These are phyloP conservation scores for Cudoniella acicularis DNA, from an alignment of 495 filamentous ascomycete genomes.

Conservation along the genomic window DNA sequence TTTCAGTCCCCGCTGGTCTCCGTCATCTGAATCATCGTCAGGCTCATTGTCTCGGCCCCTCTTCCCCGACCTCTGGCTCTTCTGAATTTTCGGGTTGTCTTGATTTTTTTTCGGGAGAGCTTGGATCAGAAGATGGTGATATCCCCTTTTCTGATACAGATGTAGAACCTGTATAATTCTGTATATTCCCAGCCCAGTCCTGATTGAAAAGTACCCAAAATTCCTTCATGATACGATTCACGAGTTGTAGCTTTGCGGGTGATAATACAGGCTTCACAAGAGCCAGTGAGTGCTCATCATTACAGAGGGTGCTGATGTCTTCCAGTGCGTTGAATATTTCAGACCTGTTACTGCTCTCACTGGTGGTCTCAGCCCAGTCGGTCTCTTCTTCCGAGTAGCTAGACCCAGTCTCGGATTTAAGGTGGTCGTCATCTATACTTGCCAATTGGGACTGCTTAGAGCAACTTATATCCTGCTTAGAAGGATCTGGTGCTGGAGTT, in stretches of 20 bases:
- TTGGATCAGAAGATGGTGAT: background rate
- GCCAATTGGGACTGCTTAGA: too few species aligned
- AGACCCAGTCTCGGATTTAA: conserved; percentile 23
- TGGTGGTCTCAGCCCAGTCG: background rate
- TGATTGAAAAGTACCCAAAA: conserved; percentile 17
- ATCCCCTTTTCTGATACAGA: background rate
- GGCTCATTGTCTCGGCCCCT: conserved; percentile 39
- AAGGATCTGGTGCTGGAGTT: too few species aligned
- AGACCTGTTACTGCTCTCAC: too few species aligned
- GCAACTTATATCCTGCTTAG: too few species aligned
- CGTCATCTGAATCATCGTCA: conserved; percentile 42
- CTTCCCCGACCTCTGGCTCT: background rate
- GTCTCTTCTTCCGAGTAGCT: conserved; percentile 4
- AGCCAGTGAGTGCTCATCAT: background rate
- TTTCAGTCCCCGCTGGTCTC: background rate
- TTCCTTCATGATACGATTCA: conserved; percentile 16
- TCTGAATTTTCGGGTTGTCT: background rate
- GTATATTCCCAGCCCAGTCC: background rate
- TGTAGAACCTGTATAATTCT: background rate
- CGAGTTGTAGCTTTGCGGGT: background rate
- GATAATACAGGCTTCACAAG: background rate
- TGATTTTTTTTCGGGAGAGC: background rate
- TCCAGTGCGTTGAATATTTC: background rate
- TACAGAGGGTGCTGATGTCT: background rate
- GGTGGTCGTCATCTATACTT: too few species aligned